phyloP scores from a whole-genome alignment of 75 land plant species.

The Selaginella tamariscina region DNA sequence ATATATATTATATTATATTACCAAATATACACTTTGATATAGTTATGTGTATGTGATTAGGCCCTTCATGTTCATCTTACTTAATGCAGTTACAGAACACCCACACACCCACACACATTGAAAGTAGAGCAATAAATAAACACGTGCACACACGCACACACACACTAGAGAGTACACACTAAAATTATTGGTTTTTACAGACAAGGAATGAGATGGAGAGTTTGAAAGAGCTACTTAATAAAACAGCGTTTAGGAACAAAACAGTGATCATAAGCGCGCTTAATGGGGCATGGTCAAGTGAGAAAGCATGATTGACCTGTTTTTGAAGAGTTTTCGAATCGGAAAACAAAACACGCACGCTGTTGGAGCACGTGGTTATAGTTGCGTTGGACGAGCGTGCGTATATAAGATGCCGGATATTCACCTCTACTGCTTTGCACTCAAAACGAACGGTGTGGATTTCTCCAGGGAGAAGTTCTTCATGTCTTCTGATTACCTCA shows the following conservation, averaged over 20 bases:
- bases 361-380: conserved; percentile 2
- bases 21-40: too few relatives aligned
- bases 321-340: neutral
- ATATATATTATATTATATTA: too few relatives aligned
- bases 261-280: conserved; percentile 9
- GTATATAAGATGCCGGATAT: neutral
- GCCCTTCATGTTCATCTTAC: too few relatives aligned
- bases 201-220: neutral
- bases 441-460: neutral
- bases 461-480: conserved; percentile 6
- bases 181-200: too few relatives aligned
- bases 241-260: conserved; percentile 3
- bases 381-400: neutral
- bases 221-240: neutral
- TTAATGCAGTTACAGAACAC: too few relatives aligned
- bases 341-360: neutral
- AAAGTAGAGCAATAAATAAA: too few relatives aligned
- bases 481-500: neutral
- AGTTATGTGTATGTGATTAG: too few relatives aligned
- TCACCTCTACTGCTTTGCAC: neutral
- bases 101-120: too few relatives aligned
- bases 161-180: too few relatives aligned
- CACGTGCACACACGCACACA: too few relatives aligned
- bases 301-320: conserved; percentile 5
- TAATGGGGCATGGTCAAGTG: neutral